Percentiles rank a stretch among this genome's conserved stretches.
Evolutionary conservation across 257 asterid genomes (phyloP).

Genomic region (Solanum rostratum): DNA sequence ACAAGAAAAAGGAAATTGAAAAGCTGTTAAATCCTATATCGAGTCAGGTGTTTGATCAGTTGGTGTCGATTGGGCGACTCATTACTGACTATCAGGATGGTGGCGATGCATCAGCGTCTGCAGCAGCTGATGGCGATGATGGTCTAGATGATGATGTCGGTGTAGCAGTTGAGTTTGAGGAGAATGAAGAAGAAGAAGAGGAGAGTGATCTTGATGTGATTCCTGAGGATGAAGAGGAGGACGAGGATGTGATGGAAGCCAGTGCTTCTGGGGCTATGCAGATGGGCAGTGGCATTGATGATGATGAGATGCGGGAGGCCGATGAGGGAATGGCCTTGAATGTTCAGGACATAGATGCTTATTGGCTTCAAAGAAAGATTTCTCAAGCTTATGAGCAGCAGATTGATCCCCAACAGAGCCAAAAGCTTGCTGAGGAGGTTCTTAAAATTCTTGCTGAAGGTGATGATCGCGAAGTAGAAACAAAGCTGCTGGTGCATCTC

Average conservation of each 20-base stretch:
- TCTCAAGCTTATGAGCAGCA: slow-evolving; percentile 33
- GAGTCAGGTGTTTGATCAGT: slow-evolving; percentile 10
- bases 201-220: slow-evolving; percentile 31
- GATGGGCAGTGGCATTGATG: slow-evolving; percentile 35
- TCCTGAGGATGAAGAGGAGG: slow-evolving; percentile 30
- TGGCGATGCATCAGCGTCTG: slow-evolving; percentile 12
- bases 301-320: slow-evolving; percentile 22
- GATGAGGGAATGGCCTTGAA: slow-evolving; percentile 29
- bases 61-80: slow-evolving; percentile 15
- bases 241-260: slow-evolving; percentile 17
- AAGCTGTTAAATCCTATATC: slow-evolving; percentile 25
- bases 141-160: slow-evolving; percentile 30
- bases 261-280: slow-evolving; percentile 25
- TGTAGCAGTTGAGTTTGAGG: slow-evolving; percentile 41
- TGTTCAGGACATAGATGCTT: slow-evolving; percentile 42
- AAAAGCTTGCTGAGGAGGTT: slow-evolving; percentile 32
- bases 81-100: slow-evolving; percentile 27
- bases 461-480: slow-evolving; percentile 33
- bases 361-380: slow-evolving; percentile 39
- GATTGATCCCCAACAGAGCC: slow-evolving; percentile 36
- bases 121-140: slow-evolving; percentile 16
- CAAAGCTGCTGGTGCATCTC: slow-evolving; percentile 24
- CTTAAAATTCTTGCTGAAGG: slow-evolving; percentile 32
- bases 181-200: slow-evolving; percentile 37
- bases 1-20: slow-evolving; percentile 31